Base-by-base conservation (phyloP, 2,329 filamentous ascomycete genomes). In the Nothomitra cinnamomea region DNA sequence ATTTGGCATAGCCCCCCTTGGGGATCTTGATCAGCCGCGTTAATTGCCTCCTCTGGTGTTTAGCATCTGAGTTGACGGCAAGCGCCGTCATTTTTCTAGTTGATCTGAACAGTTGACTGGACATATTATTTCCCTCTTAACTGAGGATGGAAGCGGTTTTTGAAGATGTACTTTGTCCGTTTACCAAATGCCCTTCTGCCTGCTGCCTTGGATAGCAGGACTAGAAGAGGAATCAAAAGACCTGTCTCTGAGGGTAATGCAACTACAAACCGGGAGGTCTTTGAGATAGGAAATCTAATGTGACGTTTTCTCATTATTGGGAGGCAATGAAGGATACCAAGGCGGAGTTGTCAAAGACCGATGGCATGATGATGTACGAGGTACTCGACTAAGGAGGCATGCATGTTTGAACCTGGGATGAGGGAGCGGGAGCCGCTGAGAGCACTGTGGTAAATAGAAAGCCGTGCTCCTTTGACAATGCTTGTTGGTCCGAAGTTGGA, bases 101-200 rank as follows among this genome's bases (percentile, higher is more conserved):
- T 59, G 60, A 58, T 56, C 58, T 61, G 60, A 53, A 54, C 53
- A 42, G 50, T 41, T 56, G 53, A 58, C 54, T 19, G 32, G 25
- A 47, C 13, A 49, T 32, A 49, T 15, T 10, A 40, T 57, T 57
- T 58, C 49, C 21, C 45, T 41, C 53, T 51, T 43, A 38, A 24
- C 17, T 41, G 65, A 65, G 68, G 70, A 71, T 63, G 66, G 68
- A 74, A 78, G 79, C 86, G 87, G 79, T 80, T 94, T 95, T 95
- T 94, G 76, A 74, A 76, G 87, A 94, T 82, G 87, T 89, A 70
- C 79, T 95, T 95, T 94, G 86, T 84, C 77, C 86, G 86, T 76
- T 81, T 74, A 64, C 74, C 63, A 64, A 70, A 72, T 69, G 80
- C 83, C 83, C 80, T 82, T 78, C 78, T 68, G 65, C 28, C 15